phyloP scores from a whole-genome alignment of 78 protist genomes.

The Tieghemostelium lacteum region DNA sequence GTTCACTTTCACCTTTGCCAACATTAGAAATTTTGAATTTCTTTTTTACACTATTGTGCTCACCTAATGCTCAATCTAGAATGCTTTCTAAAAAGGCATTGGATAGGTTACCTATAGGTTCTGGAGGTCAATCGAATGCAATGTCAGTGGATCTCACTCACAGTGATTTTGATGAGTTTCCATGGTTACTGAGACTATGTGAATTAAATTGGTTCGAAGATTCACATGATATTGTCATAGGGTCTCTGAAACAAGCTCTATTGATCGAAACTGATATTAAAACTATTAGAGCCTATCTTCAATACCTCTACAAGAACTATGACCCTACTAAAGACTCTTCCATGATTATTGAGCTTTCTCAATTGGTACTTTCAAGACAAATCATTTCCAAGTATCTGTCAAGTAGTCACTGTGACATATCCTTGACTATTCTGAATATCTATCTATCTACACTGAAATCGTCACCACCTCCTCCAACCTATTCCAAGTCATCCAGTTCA shows the following conservation, averaged over 20 bases:
- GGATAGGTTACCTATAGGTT: no score
- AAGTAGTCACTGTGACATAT: constrained; percentile 6
- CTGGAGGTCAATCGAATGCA: neutral
- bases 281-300: constrained; percentile 13
- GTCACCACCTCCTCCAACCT: neutral
- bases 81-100: constrained; percentile 20
- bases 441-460: neutral
- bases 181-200: constrained; percentile 19
- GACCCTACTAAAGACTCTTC: constrained; percentile 7
- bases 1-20: constrained; percentile 19
- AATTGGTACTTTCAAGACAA: constrained; percentile 7
- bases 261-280: constrained; percentile 27
- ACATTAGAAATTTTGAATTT: constrained; percentile 58
- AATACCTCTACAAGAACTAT: neutral
- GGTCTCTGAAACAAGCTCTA: constrained; percentile 19
- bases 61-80: constrained; percentile 5
- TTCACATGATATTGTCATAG: neutral
- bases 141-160: neutral
- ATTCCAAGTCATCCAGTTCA: neutral
- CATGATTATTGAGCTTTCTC: constrained; percentile 5
- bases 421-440: neutral
- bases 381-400: constrained; percentile 19
- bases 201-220: constrained; percentile 22
- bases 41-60: constrained; percentile 31
- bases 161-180: neutral